Base-by-base conservation (phyloP, 345 rosid species). In the Citropsis articulata region DNA sequence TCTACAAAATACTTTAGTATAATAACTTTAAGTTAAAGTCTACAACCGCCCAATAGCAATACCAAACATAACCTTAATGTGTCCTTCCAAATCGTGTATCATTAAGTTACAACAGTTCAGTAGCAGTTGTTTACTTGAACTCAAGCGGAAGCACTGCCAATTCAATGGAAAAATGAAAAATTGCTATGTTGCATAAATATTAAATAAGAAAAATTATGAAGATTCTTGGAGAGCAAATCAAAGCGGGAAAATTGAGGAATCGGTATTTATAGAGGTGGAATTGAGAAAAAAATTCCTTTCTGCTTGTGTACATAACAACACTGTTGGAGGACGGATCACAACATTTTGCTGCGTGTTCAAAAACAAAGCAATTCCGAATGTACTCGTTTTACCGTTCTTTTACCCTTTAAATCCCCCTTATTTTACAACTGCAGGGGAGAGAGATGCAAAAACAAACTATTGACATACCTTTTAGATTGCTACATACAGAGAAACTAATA, bases 401-500 rank as follows among this genome's bases (percentile, higher is more conserved):
- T 77, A 42, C 71, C 65, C 76, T 80, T 80, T 80, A 62, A 73
- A 73, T 70, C 62, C 71, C 62, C 79, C 75, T 85, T 87, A 86
- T 91, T 89, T 87, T 86, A 90, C 93, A 85, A 84, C 78, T 76
- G 76, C 79, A 1, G 16, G 66, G 85, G 74, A 61, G 84, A 65
- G 84, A 80, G 82, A 80, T 33, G 40, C 72, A 60, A 45, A 65
- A 77, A 78, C 79, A 72, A 76, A 31, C 78, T 69, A 66, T 74
- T 9, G 77, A 83, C 76, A 78, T 86, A 78, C 87, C 84, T 75
- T 81, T 79, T 62, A 56, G 79, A 81, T 82, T 55, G 83, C 79
- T 86, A 89, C 85, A 82, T 90, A 90, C 88, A 87, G 68, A 74
- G 64, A 80, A 87, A 85, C 79, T 69, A 89, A 89, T 86, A 14